Base-by-base conservation (phyloP, 2,329 filamentous ascomycete species). In the Phialophora tarda region DNA sequence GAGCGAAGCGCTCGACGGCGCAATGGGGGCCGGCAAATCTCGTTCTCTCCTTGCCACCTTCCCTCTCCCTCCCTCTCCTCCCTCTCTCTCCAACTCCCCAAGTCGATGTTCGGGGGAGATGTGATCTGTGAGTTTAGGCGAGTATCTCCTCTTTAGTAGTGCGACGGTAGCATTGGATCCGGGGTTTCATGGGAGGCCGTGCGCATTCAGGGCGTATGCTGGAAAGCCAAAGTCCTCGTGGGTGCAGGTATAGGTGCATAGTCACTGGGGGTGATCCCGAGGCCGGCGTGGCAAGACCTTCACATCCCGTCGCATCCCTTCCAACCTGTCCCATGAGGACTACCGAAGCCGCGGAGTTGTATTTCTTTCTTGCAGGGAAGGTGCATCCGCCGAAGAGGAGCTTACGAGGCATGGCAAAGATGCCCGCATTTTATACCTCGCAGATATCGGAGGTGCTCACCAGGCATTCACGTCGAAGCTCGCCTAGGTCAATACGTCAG, bases 381-480 rank as follows among this genome's bases (percentile, higher is more conserved):
- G 32, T 12, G 32, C 32, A 44, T n/a, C 6, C 38, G 1, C 14
- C 7, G 17, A n/a, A n/a, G 38, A 44, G 17, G 17, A 21, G 38
- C 17, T 44, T n/a, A 44, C 38, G 8, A 8, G 34, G 38, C 14
- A n/a, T 8, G 38, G 17, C 17, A 17, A 44, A 8, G 2, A 44
- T 6, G 38, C 38, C 26, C 48, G 11, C 26, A n/a, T 53, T 17
- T 53, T n/a, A 53, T 53, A 53, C 4, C 48, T 53, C 48, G 38
- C 38, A 44, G 17, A n/a, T 8, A 44, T 44, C 38, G n/a, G 38
- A n/a, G 44, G 30, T 8, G 28, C 57, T 80, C 88, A 96, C 92
- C 93, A 97, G 57, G 92, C 92, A 74, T 87, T 87, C 65, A 96
- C 91, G 75, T 98, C 94, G 74, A 97, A 98, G 77, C 96, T 97